phyloP scores from a whole-genome alignment of 2,329 filamentous ascomycete genomes.

The Calonectria naviculata region DNA sequence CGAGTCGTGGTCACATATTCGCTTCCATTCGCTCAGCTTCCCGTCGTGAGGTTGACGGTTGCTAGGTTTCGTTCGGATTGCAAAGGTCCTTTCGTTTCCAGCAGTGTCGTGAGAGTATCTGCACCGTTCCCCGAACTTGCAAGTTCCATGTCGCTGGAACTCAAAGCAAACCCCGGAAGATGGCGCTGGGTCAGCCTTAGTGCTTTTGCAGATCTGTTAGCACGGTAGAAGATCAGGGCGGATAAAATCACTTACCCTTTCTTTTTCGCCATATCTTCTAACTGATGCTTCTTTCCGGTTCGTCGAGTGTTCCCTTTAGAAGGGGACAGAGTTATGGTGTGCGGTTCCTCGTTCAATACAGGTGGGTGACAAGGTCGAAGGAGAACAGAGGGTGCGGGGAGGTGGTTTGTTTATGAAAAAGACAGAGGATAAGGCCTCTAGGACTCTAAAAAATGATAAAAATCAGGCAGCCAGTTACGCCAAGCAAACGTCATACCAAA shows the following conservation, averaged over 20 bases:
- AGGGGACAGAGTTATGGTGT: background rate
- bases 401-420: background rate
- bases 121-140: background rate
- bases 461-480: background rate
- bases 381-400: background rate
- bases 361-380: background rate
- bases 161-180: background rate
- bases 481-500: background rate
- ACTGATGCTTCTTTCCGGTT: background rate
- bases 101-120: background rate
- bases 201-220: background rate
- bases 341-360: background rate
- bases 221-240: background rate
- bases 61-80: background rate
- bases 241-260: background rate
- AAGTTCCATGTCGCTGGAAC: background rate
- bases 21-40: background rate
- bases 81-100: background rate
- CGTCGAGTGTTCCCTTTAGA: background rate
- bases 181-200: background rate
- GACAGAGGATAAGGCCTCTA: background rate
- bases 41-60: background rate
- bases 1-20: background rate
- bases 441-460: background rate
- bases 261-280: background rate